Evolutionary conservation across 768 basidiomycete species (phyloP), one percentile per base, ranked within the genome.

Genomic region (Russula dissimulans): DNA sequence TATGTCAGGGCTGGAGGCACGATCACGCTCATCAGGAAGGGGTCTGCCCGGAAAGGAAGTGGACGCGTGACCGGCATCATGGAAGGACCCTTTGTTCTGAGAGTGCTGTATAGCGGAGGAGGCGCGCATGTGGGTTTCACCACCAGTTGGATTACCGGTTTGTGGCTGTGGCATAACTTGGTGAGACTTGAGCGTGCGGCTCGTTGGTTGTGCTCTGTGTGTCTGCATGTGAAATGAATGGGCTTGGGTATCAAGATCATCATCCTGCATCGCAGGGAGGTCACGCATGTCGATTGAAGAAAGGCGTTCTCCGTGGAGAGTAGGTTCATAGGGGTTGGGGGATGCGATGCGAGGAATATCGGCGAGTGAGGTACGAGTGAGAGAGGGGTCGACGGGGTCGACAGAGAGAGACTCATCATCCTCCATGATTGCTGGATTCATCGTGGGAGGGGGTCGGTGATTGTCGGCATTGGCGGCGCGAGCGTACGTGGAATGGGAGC

Each of bases 1-100:
- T 32, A 74, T 71, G 56, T 74, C 73, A 0, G 73, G 73, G 51
- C 72, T 72, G 42, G 65, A 62, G 17, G 70, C 65, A 41, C 63
- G 66, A 17, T 54, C 48, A 17, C 54, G 43, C 34, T 17, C 46
- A 39, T 26, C 42, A 7, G 55, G 50, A 18, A 44, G 31, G 46
- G 42, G 29, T 18, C 29, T 34, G n/a, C 10, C 31, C 12, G 50
- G 56, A 51, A 62, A 44, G 18, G 60, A n/a, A 12, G 26, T 59
- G 39, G 45, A 9, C 34, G 36, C 44, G 31, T 47, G 39, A n/a
- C 39, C 17, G 32, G 44, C 3, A 39, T 12, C 50, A 47, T 32
- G 50, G 18, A 32, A 42, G 29, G 49, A 29, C n/a, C 18, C 44
- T 43, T 50, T 57, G 56, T 12, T 36, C 48, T 43, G 60, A 45